These are phyloP conservation scores for Saitozyma podzolica DNA, from an alignment of 768 basidiomycete species.

Conservation along the genomic window DNA sequence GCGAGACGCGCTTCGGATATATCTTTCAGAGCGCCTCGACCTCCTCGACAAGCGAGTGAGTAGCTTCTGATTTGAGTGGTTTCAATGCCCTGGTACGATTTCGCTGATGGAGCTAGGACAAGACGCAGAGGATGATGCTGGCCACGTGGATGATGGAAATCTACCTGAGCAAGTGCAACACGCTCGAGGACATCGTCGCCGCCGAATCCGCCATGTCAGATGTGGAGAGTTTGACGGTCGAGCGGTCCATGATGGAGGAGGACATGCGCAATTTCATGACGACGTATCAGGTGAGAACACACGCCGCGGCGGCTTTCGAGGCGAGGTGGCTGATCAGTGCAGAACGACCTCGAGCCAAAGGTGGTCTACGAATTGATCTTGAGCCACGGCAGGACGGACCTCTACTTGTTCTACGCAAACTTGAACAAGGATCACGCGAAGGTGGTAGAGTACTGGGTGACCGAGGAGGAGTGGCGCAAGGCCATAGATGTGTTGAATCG, in stretches of 20 bases:
- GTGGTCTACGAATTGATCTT: conserved; percentile 92
- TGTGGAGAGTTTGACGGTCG: conserved; percentile 77
- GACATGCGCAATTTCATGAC: conserved; percentile 90
- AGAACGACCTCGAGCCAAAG: conserved; percentile 79
- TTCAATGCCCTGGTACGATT: neutral
- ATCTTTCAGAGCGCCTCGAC: conserved; percentile 83
- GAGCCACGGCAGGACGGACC: conserved; percentile 87
- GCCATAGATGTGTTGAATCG: conserved; percentile 87
- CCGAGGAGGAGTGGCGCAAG: conserved; percentile 87
- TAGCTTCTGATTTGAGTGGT: conserved; percentile 12
- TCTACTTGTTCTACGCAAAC: conserved; percentile 85
- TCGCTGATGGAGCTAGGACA: conserved; percentile 61
- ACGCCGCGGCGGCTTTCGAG: neutral
- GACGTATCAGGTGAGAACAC: conserved; percentile 75
- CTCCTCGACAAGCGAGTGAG: conserved; percentile 77
- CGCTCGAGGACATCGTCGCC: conserved; percentile 88
- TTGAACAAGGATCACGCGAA: conserved; percentile 76
- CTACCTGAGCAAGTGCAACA: conserved; percentile 93
- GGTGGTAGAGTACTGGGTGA: conserved; percentile 87
- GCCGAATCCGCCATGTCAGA: conserved; percentile 71
- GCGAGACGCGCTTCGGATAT: conserved; percentile 84
- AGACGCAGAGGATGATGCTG: conserved; percentile 93
- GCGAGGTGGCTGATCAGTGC: neutral
- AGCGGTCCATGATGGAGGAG: conserved; percentile 81
- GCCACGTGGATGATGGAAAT: conserved; percentile 99